phyloP scores from a whole-genome alignment of 176 grass and related monocot species.

The Eragrostis curvula region DNA sequence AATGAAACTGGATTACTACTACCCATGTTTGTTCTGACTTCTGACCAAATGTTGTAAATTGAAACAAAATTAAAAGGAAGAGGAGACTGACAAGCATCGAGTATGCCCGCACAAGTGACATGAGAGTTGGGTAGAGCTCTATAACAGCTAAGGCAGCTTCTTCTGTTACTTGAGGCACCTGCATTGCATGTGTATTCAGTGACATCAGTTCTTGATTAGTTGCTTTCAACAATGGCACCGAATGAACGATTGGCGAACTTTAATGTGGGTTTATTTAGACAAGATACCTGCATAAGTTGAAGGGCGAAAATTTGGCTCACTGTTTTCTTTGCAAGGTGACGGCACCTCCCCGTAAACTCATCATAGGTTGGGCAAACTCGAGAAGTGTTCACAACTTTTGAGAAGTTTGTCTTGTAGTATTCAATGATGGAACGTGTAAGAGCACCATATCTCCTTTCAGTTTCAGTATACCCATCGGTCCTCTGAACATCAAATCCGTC shows the following conservation, averaged over 20 bases:
- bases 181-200: conserved; percentile 16
- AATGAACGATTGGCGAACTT: neutral
- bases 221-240: neutral
- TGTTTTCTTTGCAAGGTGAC: conserved; percentile 69
- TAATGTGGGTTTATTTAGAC: neutral
- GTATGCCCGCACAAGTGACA: conserved; percentile 71
- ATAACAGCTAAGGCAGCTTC: conserved; percentile 69
- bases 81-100: conserved; percentile 56
- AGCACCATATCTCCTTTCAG: conserved; percentile 59
- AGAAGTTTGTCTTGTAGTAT: conserved; percentile 69
- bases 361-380: conserved; percentile 64
- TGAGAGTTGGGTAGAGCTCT: conserved; percentile 61
- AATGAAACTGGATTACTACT: neutral
- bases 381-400: conserved; percentile 23
- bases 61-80: neutral
- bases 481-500: conserved; percentile 92
- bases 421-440: conserved; percentile 72
- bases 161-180: conserved; percentile 92
- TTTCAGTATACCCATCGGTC: conserved; percentile 77
- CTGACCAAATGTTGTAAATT: neutral
- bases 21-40: no score
- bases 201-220: neutral
- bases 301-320: conserved; percentile 81
- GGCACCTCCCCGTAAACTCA: conserved; percentile 69
- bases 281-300: conserved; percentile 97